These are phyloP conservation scores for Coemansia furcata DNA, from an alignment of 192 early-diverging fungal genomes.

Conservation along the genomic window DNA sequence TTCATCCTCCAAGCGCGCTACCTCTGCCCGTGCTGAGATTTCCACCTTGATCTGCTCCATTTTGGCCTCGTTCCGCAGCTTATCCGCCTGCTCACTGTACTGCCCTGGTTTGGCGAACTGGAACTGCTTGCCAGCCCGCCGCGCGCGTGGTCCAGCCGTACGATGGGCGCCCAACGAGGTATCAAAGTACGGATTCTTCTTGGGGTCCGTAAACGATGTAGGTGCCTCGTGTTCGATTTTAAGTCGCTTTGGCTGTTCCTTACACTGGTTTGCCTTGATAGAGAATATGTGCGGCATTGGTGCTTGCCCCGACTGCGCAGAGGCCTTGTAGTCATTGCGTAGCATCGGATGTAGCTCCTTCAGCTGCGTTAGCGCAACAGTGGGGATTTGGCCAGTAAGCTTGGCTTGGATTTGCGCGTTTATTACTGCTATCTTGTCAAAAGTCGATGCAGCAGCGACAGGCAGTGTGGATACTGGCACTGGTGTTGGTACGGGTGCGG, in stretches of 20 bases:
- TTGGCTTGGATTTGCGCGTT: conserved; percentile 35
- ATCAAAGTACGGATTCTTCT: conserved; percentile 90
- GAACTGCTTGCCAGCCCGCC: conserved; percentile 54
- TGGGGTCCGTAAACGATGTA: conserved; percentile 59
- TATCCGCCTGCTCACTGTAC: conserved; percentile 78
- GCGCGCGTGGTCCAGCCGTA: conserved; percentile 42
- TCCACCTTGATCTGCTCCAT: conserved; percentile 49
- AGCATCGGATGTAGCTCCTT: conserved; percentile 41
- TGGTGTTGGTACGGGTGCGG: neutral
- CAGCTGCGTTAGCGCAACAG: conserved; percentile 1
- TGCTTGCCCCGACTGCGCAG: conserved; percentile 2
- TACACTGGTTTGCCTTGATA: conserved; percentile 69
- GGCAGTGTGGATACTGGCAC: neutral
- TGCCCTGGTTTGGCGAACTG: conserved; percentile 82
- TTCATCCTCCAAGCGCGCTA: conserved; percentile 35
- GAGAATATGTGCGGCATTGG: conserved; percentile 51
- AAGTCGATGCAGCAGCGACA: conserved; percentile 8
- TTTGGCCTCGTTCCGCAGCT: conserved; percentile 69
- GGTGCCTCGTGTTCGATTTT: conserved; percentile 54
- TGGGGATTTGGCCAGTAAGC: conserved; percentile 11
- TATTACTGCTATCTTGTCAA: conserved; percentile 36
- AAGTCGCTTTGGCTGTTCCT: conserved; percentile 51
- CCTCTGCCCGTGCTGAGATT: conserved; percentile 28
- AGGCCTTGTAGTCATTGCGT: conserved; percentile 44
- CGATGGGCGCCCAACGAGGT: conserved; percentile 54